Base-by-base conservation (phyloP, 2,329 filamentous ascomycete species). In the Fusarium sp. region DNA sequence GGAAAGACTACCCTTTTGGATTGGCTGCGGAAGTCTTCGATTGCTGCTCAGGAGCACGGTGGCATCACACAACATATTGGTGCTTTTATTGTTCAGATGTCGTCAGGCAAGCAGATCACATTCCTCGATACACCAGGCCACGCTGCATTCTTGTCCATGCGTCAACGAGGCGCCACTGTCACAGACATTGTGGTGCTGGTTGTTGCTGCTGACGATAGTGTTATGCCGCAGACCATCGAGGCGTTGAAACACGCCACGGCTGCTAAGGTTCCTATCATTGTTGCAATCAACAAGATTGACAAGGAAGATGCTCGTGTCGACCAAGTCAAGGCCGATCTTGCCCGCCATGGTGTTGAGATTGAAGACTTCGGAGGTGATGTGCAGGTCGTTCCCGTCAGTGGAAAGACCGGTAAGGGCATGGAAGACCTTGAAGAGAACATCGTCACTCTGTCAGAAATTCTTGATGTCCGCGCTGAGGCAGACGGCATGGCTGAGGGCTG, bases 51-150 rank as follows among this genome's bases (percentile, higher is more conserved):
- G 54, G 96, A 99, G 77, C 94, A 97, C 76, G 96, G 96, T 66
- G 96, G 96, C 35, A 99, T 99, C 76, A 99, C 96, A 0, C 96
- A 99, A 78, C 96, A 99, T 75, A 99, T 99, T 70, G 96, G 96
- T 78, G 96, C 96, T 17, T 99, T 99, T 81, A 94, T 94, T 8
- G 96, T 99, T 3, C 88, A 88, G 19, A 89, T 99, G 84, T 90
- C 92, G 6, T 90, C 89, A 7, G 94, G 94, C 43, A 96, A 95
- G 78, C 88, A 89, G 37, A 97, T 99, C 71, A 99, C 96, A 0
- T 99, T 99, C 82, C 85, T 99, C 27, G 96, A 99, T 76, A 99
- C 96, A 0, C 96, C 96, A 2, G 96, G 96, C 2, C 96, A 99
- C 80, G 93, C 95, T 27, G 96, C 96, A 1, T 99, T 99, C 79